Conservation (phyloP, 1,284 basidiomycete genomes). For the Ustilago cynodontis region DNA sequence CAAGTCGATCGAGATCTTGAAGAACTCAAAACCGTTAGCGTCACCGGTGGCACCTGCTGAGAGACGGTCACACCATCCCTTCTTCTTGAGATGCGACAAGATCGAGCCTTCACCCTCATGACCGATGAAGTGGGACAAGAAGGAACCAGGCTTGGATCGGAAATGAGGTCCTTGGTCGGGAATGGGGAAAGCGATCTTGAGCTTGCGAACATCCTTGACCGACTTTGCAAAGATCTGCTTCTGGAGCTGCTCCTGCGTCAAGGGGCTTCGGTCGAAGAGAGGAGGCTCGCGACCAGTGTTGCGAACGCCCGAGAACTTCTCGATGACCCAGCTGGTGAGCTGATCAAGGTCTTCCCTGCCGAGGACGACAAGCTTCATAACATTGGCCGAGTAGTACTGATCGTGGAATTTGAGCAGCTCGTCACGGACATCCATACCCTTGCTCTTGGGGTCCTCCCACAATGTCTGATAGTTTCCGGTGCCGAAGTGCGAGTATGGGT, state of each 20-base stretch:
- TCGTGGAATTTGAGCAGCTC: slow-evolving; percentile 96
- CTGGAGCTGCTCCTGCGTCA: slow-evolving; percentile 72
- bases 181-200: slow-evolving; percentile 83
- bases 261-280: slow-evolving; percentile 81
- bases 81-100: slow-evolving; percentile 88
- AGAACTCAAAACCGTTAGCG: slow-evolving; percentile 84
- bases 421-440: slow-evolving; percentile 87
- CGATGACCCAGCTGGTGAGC: slow-evolving; percentile 79
- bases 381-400: slow-evolving; percentile 89
- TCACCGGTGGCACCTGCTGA: slow-evolving; percentile 79
- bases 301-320: slow-evolving; percentile 81
- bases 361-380: slow-evolving; percentile 91
- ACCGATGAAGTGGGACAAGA: slow-evolving; percentile 88
- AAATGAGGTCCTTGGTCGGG: slow-evolving; percentile 81
- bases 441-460: slow-evolving; percentile 74
- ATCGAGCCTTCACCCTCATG: slow-evolving; percentile 97
- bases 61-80: slow-evolving; percentile 89
- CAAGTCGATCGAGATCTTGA: slow-evolving; percentile 84
- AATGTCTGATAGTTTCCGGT: slow-evolving; percentile 90
- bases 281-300: slow-evolving; percentile 78
- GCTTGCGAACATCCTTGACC: slow-evolving; percentile 86
- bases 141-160: slow-evolving; percentile 82
- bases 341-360: slow-evolving; percentile 90
- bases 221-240: slow-evolving; percentile 88
- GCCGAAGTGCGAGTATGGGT: slow-evolving; percentile 93